Percentiles rank a stretch among this genome's conserved stretches.
Evolutionary conservation across 2,329 filamentous ascomycete species (phyloP).

Genomic region (Claviceps purpurea): DNA sequence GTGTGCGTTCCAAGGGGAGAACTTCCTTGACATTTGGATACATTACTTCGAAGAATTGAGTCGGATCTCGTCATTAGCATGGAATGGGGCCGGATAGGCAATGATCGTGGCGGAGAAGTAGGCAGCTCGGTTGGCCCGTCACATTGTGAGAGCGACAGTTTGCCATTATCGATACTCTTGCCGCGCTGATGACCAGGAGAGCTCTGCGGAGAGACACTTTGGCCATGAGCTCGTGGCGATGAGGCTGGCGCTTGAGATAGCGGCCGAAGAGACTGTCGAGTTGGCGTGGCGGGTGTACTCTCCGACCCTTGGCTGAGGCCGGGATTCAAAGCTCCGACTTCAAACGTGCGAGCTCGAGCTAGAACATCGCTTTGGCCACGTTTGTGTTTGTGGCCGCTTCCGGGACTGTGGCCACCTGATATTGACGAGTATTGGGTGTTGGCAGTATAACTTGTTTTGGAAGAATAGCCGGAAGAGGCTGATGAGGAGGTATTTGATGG

Average conservation of each 20-base stretch:
- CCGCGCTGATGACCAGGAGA: constrained; percentile 37
- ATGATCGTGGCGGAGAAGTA: constrained; percentile 27
- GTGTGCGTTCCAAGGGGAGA: constrained; percentile 21
- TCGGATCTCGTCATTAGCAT: constrained; percentile 48
- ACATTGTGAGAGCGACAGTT: constrained; percentile 34
- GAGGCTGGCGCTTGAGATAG: constrained; percentile 52
- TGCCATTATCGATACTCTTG: constrained; percentile 51
- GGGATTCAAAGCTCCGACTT: constrained; percentile 27
- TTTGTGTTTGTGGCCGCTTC: constrained; percentile 41
- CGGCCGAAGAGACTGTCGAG: constrained; percentile 65
- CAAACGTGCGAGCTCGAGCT: constrained; percentile 37
- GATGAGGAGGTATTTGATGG: constrained; percentile 58
- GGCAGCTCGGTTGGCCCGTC: constrained; percentile 26
- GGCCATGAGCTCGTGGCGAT: constrained; percentile 24
- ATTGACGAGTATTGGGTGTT: constrained; percentile 52
- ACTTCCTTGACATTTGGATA: constrained; percentile 16
- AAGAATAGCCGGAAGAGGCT: constrained; percentile 56
- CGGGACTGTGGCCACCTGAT: constrained; percentile 43
- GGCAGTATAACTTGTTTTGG: constrained; percentile 43
- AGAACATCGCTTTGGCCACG: constrained; percentile 62
- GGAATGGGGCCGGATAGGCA: constrained; percentile 41
- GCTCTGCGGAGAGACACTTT: constrained; percentile 11
- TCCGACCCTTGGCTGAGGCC: constrained; percentile 34
- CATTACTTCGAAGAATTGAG: constrained; percentile 28
- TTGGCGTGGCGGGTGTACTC: constrained; percentile 55